phyloP scores from a whole-genome alignment of 2,329 filamentous ascomycete species.

The Colletotrichum limetticola region DNA sequence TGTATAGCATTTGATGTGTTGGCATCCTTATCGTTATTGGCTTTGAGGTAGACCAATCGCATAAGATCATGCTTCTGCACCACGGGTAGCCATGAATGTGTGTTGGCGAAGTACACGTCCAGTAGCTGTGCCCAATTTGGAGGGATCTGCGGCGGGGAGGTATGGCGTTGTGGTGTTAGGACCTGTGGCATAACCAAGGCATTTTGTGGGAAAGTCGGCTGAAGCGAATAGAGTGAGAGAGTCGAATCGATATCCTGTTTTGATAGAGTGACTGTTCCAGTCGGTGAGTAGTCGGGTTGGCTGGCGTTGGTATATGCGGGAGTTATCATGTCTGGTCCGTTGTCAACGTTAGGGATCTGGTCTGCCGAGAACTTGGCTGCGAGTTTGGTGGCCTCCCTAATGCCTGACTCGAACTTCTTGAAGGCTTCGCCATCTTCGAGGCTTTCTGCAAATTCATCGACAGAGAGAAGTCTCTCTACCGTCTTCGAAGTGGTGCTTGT shows the following conservation, averaged over 20 bases:
- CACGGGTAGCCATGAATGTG: constrained; percentile 15
- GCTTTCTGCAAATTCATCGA: background rate
- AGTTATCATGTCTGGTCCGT: too few species aligned
- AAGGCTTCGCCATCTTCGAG: constrained; percentile 16
- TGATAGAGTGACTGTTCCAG: too few species aligned
- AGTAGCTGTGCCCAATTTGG: constrained; percentile 4
- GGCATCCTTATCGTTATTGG: background rate
- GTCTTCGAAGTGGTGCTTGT: constrained; percentile 6
- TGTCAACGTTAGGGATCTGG: background rate
- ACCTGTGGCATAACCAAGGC: background rate
- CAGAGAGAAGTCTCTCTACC: background rate
- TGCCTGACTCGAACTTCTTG: background rate
- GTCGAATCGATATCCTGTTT: too few species aligned
- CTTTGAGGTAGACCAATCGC: constrained; percentile 3
- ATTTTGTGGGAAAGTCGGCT: background rate
- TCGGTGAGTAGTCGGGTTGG: too few species aligned
- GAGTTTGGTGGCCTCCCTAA: background rate
- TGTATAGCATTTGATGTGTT: background rate
- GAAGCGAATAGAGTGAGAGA: too few species aligned
- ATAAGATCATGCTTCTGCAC: constrained; percentile 27
- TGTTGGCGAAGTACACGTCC: constrained; percentile 11
- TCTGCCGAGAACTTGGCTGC: background rate
- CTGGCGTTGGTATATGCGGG: too few species aligned
- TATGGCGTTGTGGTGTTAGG: background rate
- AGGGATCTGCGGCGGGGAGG: background rate